Base-by-base conservation (phyloP, 2,329 filamentous ascomycete species). In the Apiospora arundinis region DNA sequence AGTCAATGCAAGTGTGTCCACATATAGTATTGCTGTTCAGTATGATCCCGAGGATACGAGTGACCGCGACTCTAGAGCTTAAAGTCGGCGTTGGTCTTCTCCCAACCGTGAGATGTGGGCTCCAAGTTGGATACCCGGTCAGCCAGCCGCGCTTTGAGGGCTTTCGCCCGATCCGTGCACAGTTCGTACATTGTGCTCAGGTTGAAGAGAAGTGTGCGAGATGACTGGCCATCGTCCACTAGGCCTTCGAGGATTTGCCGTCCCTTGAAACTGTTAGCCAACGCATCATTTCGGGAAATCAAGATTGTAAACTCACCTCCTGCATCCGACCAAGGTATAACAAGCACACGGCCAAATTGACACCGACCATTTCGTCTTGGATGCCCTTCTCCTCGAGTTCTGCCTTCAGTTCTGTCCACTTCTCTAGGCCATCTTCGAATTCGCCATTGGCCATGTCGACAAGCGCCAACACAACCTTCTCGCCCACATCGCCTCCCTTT, bases 111-210 rank as follows among this genome's bases (percentile, higher is more conserved):
- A 1, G 86, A 80, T 1, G 85, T 86, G 21, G 88, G 85, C 56
- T 88, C 86, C 76, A 89, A 85, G 1, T 81, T 83, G 0, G 93
- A 92, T 23, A 96, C 86, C 69, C 87, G 88, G 76, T 94, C 92
- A 1, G 92, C 91, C 23, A 98, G 84, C 37, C 84, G 85, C 42
- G 89, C 81, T 85, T 98, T 98, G 76, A 92, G 82, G 16, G 87
- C 87, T 67, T 89, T 85, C 56, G 93, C 89, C 73, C 89, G 88
- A 76, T 98, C 95, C 0, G 93, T 95, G 79, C 93, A 96, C 9
- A 98, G 87, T 82, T 98, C 96, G 79, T 97, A 98, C 76, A 97
- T 90, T 0, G 95, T 98, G 14, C 92, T 91, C 16, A 99, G 82
- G 79, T 98, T 98, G 82, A 98, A 97, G 0, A 97, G 89, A 2